Conservation (phyloP, 164 flowering plant genomes). For the Chloranthus sessilifolius region DNA sequence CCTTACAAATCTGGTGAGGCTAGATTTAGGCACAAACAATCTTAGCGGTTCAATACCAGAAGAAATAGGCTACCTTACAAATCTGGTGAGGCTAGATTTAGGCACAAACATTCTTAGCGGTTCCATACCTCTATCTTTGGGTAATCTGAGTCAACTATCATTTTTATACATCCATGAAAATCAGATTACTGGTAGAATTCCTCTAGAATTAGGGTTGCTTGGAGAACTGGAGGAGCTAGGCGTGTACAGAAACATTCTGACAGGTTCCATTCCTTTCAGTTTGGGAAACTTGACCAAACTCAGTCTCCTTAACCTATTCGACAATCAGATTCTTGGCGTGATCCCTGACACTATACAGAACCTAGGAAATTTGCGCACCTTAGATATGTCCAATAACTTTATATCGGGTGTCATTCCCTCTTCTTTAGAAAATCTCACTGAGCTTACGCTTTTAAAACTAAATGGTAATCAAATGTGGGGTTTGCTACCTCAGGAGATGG, state of each 20-base stretch:
- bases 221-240: background rate
- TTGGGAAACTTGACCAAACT: background rate
- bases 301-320: background rate
- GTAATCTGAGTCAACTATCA: background rate
- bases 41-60: background rate
- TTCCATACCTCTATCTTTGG: background rate
- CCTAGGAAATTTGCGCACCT: background rate
- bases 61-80: background rate
- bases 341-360: background rate
- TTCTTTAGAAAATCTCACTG: background rate
- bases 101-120: background rate
- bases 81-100: background rate
- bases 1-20: slow-evolving; percentile 1
- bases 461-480: background rate
- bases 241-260: background rate
- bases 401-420: background rate
- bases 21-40: background rate
- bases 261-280: background rate
- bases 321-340: background rate
- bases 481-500: background rate
- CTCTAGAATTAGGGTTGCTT: background rate
- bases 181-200: background rate
- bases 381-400: background rate
- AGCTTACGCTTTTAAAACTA: background rate
- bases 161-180: background rate